Evolutionary conservation across 495 filamentous ascomycete species (phyloP).

Genomic region (Barbatosphaeria neglecta): DNA sequence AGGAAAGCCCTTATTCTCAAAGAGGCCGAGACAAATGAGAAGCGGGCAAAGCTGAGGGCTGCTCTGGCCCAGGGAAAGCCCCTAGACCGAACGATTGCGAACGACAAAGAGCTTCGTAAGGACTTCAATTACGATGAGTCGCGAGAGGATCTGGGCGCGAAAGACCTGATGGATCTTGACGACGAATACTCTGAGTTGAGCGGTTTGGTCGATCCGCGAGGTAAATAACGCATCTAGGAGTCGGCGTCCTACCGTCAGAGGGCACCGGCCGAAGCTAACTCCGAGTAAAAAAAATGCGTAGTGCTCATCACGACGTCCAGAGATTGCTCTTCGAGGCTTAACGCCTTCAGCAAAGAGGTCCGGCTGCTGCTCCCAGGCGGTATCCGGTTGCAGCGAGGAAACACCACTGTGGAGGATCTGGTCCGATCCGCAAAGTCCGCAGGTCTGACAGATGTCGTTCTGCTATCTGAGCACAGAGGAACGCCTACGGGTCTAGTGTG

Average conservation of each 20-base stretch:
- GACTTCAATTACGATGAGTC: slow-evolving; percentile 94
- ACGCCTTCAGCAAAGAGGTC: slow-evolving; percentile 92
- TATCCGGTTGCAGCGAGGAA: slow-evolving; percentile 86
- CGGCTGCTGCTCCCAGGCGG: slow-evolving; percentile 80
- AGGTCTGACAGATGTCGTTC: slow-evolving; percentile 70
- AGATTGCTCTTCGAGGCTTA: slow-evolving; percentile 72
- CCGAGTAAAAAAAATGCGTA: neutral
- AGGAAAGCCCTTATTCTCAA: slow-evolving; percentile 57
- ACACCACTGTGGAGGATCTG: slow-evolving; percentile 73
- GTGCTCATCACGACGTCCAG: slow-evolving; percentile 85
- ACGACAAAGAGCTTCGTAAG: slow-evolving; percentile 73
- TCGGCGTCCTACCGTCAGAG: too few relatives aligned
- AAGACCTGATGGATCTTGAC: slow-evolving; percentile 70
- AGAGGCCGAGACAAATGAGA: slow-evolving; percentile 85
- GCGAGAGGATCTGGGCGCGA: slow-evolving; percentile 41
- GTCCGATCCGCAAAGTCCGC: slow-evolving; percentile 68
- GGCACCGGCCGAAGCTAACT: neutral
- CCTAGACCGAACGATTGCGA: slow-evolving; percentile 74
- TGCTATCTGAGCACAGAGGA: slow-evolving; percentile 90
- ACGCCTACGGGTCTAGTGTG: slow-evolving; percentile 84
- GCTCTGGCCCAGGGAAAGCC: slow-evolving; percentile 73
- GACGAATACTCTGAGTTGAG: slow-evolving; percentile 86
- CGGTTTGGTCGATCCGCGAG: slow-evolving; percentile 73
- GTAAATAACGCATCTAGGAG: too few relatives aligned
- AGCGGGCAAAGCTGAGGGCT: slow-evolving; percentile 73